A percentile compares a stretch with the other conserved stretches of the same genome.
phyloP scores from a whole-genome alignment of 148 eudicot genomes.

The Tetragonia tetragonoides region DNA sequence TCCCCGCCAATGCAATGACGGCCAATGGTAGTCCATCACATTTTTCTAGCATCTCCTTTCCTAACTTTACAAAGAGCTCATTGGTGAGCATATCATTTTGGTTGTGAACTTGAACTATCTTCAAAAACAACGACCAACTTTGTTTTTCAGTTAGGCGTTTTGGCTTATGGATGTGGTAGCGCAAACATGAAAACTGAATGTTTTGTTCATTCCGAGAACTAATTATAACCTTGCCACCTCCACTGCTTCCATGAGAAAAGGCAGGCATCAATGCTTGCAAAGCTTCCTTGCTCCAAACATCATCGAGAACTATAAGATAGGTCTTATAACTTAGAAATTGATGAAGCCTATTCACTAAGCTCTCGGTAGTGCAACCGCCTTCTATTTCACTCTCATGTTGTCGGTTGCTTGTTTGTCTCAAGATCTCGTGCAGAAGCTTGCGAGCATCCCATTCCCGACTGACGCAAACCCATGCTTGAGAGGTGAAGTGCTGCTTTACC shows the following conservation, averaged over 20 bases:
- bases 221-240: slow-evolving; percentile 26
- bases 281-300: neutral
- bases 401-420: neutral
- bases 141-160: slow-evolving; percentile 12
- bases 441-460: neutral
- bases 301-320: neutral
- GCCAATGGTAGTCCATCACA: slow-evolving; percentile 33
- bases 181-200: neutral
- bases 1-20: too few relatives aligned
- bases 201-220: slow-evolving; percentile 23
- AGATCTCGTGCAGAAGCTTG: neutral
- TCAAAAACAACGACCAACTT: slow-evolving; percentile 25
- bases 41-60: slow-evolving; percentile 27
- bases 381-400: neutral
- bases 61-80: slow-evolving; percentile 11
- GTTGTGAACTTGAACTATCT: slow-evolving; percentile 1
- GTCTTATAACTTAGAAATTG: neutral
- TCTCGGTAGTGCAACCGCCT: neutral
- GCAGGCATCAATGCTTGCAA: neutral
- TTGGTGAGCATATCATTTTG: neutral
- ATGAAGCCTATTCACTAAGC: neutral
- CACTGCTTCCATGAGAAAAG: neutral
- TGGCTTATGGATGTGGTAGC: slow-evolving; percentile 15
- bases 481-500: neutral
- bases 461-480: neutral